These are phyloP conservation scores for Oxytropis ochrocephala DNA, from an alignment of 306 rosid genomes.

Conservation along the genomic window DNA sequence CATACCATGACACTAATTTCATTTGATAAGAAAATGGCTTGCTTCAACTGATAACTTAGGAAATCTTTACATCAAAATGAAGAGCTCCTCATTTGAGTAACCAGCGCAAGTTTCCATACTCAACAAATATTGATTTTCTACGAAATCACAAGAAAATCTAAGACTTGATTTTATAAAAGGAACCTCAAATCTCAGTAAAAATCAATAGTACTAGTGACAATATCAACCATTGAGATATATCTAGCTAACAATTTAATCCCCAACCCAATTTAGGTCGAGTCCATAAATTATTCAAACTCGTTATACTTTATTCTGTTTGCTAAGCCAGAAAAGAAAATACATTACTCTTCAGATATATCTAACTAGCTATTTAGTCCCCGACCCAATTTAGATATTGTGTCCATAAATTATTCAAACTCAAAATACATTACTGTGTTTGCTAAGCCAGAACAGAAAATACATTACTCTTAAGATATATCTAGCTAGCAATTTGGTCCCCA, in stretches of 20 bases:
- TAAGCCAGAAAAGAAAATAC: no score
- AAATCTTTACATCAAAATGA: background rate
- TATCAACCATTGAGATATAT: no score
- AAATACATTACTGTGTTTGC: no score
- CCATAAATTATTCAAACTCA: background rate
- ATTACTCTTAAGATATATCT: background rate
- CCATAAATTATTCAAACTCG: no score
- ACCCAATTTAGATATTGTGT: background rate
- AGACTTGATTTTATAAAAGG: background rate
- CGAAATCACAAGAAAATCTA: background rate
- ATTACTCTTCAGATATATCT: background rate
- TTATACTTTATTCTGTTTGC: no score
- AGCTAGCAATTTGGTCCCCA: background rate
- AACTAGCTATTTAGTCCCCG: background rate
- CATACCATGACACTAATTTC: constrained; percentile 10
- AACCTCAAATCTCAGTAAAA: background rate
- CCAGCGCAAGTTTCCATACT: background rate
- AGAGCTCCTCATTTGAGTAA: background rate
- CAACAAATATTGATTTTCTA: background rate
- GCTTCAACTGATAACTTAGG: background rate
- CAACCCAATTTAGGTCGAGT: no score
- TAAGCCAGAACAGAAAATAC: no score
- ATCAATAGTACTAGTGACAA: background rate
- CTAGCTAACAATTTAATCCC: no score
- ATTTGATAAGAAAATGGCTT: constrained; percentile 1